Evolutionary conservation across 106 monocot genomes (phyloP).

Genomic region (Agapanthus africanus): DNA sequence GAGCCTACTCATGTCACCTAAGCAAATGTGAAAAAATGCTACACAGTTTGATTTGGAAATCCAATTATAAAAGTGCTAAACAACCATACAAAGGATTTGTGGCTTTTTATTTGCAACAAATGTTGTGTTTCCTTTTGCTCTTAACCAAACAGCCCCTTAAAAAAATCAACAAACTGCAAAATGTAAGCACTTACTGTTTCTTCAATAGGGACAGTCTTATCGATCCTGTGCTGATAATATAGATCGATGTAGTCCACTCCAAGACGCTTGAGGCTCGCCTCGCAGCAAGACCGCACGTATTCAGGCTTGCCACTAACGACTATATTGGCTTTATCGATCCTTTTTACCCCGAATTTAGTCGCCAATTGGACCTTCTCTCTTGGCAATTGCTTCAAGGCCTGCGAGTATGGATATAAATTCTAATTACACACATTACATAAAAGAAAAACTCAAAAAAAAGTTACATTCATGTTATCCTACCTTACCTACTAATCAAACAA

Average conservation of each 20-base stretch:
- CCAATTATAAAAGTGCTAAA: no score
- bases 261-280: constrained; percentile 70
- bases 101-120: no score
- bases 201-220: constrained; percentile 67
- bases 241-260: constrained; percentile 85
- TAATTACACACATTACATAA: no score
- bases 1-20: no score
- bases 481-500: no score
- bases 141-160: no score
- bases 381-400: constrained; percentile 42
- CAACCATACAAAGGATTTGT: no score
- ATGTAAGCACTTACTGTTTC: constrained; percentile 45
- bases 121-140: no score
- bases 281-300: constrained; percentile 50
- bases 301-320: constrained; percentile 34
- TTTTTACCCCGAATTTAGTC: constrained; percentile 37
- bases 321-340: background rate
- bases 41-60: no score
- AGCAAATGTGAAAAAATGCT: no score
- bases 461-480: no score
- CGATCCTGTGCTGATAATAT: constrained; percentile 75
- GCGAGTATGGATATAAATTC: background rate
- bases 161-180: background rate
- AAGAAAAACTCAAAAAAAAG: no score
- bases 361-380: constrained; percentile 45